Percentiles rank a stretch among this genome's conserved stretches.
phyloP scores from a whole-genome alignment of 176 grass and related monocot genomes.

The Eleusine indica region DNA sequence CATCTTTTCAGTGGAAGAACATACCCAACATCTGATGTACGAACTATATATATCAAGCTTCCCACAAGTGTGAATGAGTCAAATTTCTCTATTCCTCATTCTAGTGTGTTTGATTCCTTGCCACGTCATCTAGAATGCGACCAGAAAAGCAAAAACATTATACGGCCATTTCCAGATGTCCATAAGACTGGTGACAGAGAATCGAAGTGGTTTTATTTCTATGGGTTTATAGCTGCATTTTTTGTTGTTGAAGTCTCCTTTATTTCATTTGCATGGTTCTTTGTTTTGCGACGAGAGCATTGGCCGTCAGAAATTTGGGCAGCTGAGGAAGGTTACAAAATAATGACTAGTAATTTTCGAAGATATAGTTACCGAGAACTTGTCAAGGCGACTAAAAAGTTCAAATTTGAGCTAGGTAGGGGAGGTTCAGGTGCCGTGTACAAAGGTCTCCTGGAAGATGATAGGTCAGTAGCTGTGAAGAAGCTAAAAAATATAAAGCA shows the following conservation, averaged over 20 bases:
- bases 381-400: constrained; percentile 40
- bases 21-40: not conserved
- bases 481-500: constrained; percentile 36
- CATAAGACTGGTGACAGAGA: constrained; percentile 1
- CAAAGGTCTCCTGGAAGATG: constrained; percentile 44
- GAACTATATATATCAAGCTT: not conserved
- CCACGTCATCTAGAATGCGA: not conserved
- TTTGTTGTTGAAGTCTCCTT: constrained; percentile 37
- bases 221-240: constrained; percentile 39
- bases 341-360: constrained; percentile 46
- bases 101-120: constrained; percentile 13
- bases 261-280: constrained; percentile 45
- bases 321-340: constrained; percentile 33
- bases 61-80: constrained; percentile 10
- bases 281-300: constrained; percentile 31
- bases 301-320: constrained; percentile 15
- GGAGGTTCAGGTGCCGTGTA: constrained; percentile 52
- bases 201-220: constrained; percentile 50
- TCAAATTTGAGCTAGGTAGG: constrained; percentile 44
- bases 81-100: constrained; percentile 13
- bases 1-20: constrained; percentile 4
- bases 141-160: constrained; percentile 9
- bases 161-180: constrained; percentile 14
- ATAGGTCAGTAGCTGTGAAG: constrained; percentile 46
- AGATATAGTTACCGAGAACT: constrained; percentile 49